Base-by-base conservation (phyloP, 139 green algal species). In the Volvox africanus region DNA sequence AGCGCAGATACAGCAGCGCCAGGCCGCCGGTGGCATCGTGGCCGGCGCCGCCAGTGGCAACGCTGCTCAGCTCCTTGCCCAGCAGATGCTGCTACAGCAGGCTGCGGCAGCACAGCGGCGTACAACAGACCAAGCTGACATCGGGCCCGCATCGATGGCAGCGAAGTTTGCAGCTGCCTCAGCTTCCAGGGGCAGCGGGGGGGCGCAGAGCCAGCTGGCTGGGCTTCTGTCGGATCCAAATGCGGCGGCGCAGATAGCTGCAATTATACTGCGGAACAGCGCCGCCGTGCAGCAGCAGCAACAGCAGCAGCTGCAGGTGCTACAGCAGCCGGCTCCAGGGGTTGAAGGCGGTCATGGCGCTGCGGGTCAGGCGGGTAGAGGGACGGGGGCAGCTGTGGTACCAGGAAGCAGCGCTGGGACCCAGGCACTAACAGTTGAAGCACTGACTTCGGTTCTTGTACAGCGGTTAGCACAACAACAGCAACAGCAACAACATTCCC, bases 41-140 rank as follows among this genome's bases (percentile, higher is more conserved):
- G 65, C 65, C 65, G 65, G 9, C 65, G 65, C 6, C 65, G 65
- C 6, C 21, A 28, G 50, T 17, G 80, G 30, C 50, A 20, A 37
- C 50, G 80, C 80, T 0, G 80, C 50, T 2, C 50, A 71, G 50
- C 80, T 73, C 50, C 80, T 86, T 24, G 28, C 44, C 9, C 80
- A 86, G 55, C 80, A 86, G 80, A 2, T 86, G 50, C 80, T 86
- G 80, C 80, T 86, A 55, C 80, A 86, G 80, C 80, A 86, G 50
- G 80, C 80, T 12, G 2, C 24, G 24, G 80, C 37, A 2, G 50
- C 26, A n/a, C 80, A 86, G 80, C 80, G 44, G 50, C 80, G 80
- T 14, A 18, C 50, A 9, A 30, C 80, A 55, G 80, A 86, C 14
- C 80, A 71, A 19, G 44, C 80, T 1, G 80, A 86, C 11, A 2